Evolutionary conservation across 768 basidiomycete species (phyloP).

Genomic region (Pleurotus tuoliensis): DNA sequence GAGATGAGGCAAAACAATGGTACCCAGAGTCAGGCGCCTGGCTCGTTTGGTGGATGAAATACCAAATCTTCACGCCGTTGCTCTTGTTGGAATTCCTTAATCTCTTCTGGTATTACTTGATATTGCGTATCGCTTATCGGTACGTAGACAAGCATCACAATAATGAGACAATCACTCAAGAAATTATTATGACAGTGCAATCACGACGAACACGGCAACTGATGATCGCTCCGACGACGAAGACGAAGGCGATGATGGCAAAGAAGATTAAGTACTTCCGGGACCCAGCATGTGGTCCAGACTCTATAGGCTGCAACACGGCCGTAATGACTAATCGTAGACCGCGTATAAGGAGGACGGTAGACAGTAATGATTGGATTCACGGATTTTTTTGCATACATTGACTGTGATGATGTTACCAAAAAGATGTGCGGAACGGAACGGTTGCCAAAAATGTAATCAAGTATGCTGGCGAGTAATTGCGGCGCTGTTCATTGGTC

Average conservation of each 20-base stretch:
- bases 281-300: no score
- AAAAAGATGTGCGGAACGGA: no score
- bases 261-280: constrained; percentile 20
- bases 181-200: constrained; percentile 38
- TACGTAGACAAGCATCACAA: constrained; percentile 29
- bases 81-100: constrained; percentile 78
- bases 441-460: no score
- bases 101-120: constrained; percentile 90
- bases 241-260: constrained; percentile 48
- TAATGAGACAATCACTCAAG: neutral
- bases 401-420: no score
- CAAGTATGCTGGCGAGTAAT: no score
- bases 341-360: neutral
- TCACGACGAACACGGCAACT: constrained; percentile 40
- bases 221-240: constrained; percentile 86
- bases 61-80: constrained; percentile 76
- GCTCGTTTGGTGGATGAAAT: constrained; percentile 74
- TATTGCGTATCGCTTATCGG: constrained; percentile 73
- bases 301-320: neutral
- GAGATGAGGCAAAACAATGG: constrained; percentile 56
- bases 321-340: neutral
- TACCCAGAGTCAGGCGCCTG: constrained; percentile 60
- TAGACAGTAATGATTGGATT: no score
- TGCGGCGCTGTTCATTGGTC: no score
- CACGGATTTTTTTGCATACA: no score